Base-by-base conservation (phyloP, 139 green algal species). In the Chlamydomonas asymmetrica region DNA sequence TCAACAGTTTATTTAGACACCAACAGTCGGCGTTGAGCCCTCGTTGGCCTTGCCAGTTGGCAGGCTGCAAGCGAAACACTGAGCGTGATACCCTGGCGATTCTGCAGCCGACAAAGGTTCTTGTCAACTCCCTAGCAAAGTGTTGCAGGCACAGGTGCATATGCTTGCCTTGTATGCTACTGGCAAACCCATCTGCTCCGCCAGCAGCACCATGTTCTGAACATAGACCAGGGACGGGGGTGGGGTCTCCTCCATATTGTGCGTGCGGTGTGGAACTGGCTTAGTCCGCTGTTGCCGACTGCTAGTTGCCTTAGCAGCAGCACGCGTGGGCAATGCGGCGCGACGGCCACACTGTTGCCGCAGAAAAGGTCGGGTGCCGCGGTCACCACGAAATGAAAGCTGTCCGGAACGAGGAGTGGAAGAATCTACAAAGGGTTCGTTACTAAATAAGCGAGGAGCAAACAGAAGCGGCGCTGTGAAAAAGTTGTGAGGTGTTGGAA, bases 161-260 rank as follows among this genome's bases (percentile, higher is more conserved):
- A 5, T 23, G 5, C 7, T 25, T 45, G 85, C 83, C 78, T 89
- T 89, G 65, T 83, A 83, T 5, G 49, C 48, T 7, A 89, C 71
- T 10, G 78, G 84, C 22, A 89, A 62, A 0, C 63, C 66, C 7
- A 89, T 63, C 66, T 86, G 71, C 35, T 80, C 78, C 59, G 66
- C 75, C 32, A 89, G 66, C 43, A 62, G 59, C 22, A 87, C 63
- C 80, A 89, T 78, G 52, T 89, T 89, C 29, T 84, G 80, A 5
- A 86, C 66, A 22, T 56, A 41, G 29, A 86, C 45, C 37, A 69
- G 23, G 22, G 77, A 71, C 22, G 66, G 48, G 34, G 35, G 49
- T 25, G 20, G 49, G 4, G 32, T 57, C 2, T 22, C 48, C 1
- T 52, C 45, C 45, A 52, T 52, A 25, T 20, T 5, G 3, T 73